Base-by-base conservation (phyloP, 163 green algal genomes). In the Coccomyxa subellipsoidea region DNA sequence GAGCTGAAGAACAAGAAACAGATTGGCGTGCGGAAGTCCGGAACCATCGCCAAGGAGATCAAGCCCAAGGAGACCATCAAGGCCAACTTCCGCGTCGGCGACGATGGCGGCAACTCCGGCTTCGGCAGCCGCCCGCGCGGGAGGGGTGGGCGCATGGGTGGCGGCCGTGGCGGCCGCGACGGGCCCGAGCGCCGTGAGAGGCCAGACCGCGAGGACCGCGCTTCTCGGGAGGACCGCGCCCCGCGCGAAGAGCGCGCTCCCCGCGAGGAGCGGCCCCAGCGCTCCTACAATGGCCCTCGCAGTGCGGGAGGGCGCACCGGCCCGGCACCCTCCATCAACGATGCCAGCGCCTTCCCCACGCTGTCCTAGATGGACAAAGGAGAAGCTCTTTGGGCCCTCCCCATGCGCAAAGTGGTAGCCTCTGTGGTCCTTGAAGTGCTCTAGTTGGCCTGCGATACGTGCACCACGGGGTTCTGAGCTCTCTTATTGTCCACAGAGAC, bases 71-170 rank as follows among this genome's bases (percentile, higher is more conserved):
- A 88, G 75, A 76, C 86, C 32, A n/a, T 86, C 34, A 81, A 89
- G 77, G 53, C 86, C 23, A 83, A 81, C 69, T 94, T 94, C 87
- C 83, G 88, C 82, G 71, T 93, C 81, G 87, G 84, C 82, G 87
- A 88, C 71, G 86, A 81, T 77, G 59, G 78, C 84, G 84, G 83
- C 78, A 81, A 80, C 73, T 94, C 93, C 87, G 82, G 88, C 82
- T 66, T 92, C 82, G 86, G 82, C 83, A 86, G 87, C 71, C 85
- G 78, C 72, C 40, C 76, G 83, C 83, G 83, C 76, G n/a, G 69
- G 77, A 79, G 88, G 59, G 80, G 87, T 76, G 83, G 87, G 75
- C 81, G 84, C n/a, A 34, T 32, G 29, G 66, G 66, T 8, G 88
- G 86, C 76, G 81, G 81, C 37, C 72, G 89, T 25, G 84, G 84